Evolutionary conservation across 2,329 filamentous ascomycete genomes (phyloP), one percentile per base, ranked within the genome.

Genomic region (Exophiala alcalophila): DNA sequence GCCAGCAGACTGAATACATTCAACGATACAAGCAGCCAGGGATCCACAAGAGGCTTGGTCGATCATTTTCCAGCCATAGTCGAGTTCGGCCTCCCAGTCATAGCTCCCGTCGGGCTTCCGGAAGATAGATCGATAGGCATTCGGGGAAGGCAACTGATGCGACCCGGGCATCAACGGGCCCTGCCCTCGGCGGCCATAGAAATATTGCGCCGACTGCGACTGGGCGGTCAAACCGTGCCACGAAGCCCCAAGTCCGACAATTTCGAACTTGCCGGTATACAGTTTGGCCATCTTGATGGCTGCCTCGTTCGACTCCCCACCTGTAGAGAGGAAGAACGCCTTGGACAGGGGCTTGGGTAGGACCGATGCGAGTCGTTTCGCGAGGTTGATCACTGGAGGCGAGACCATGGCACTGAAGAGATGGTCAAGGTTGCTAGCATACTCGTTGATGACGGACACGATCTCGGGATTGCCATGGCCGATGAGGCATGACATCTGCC

Each of bases 51-150:
- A 78, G 40, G 77, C 72, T 30, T 70, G 65, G 47, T 84, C 79
- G 14, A 84, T 66, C 61, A 83, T 65, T 15, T 65, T 65, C 69
- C 77, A 84, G 4, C 77, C 78, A 52, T 75, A 83, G 7, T 78
- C 70, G 9, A 84, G 62, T 57, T 84, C 80, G 0, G 76, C 72
- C 51, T 78, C 67, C 80, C 80, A 84, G 57, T 84, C 80, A 49
- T 84, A 78, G 0, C 70, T 70, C 0, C 78, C 78, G 49, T 83
- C 78, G 0, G 71, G 15, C 25, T 73, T 70, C 5, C 75, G 70
- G 59, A 84, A 84, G 0, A 73, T 67, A 0, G 78, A 82, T 3
- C 79, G 74, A 56, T 82, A 83, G 0, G 73, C 67, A 51, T 83
- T 75, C 0, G 80, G 80, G 0, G 75, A 68, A 0, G 80, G 79